These are phyloP conservation scores for Entonaema liquescens DNA, from an alignment of 495 filamentous ascomycete species.

Conservation along the genomic window DNA sequence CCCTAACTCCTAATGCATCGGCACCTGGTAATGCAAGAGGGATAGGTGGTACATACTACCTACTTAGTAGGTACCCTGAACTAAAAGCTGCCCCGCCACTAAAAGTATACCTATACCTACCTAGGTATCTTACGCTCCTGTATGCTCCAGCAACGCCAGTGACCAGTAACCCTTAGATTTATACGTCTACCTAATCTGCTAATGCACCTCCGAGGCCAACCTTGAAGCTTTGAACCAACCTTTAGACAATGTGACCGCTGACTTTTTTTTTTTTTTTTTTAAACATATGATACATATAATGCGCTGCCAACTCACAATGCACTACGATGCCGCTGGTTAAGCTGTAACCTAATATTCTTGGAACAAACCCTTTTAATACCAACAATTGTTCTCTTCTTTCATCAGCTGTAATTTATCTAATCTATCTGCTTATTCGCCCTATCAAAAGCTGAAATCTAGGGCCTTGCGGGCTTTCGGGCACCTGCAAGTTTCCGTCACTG, in stretches of 20 bases:
- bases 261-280: neutral
- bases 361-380: neutral
- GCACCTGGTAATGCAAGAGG: no score
- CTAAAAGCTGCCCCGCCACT: constrained; percentile 30
- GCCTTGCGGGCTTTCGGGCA: constrained; percentile 26
- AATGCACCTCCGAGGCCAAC: neutral
- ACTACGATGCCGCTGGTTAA: constrained; percentile 14
- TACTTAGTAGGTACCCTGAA: neutral
- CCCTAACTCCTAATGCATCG: no score
- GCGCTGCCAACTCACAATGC: constrained; percentile 29
- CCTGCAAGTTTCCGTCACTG: constrained; percentile 17
- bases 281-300: constrained; percentile 39
- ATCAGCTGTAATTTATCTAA: constrained; percentile 3
- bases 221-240: constrained; percentile 11
- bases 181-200: neutral
- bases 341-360: constrained; percentile 3
- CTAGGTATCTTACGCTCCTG: no score
- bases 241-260: constrained; percentile 31
- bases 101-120: constrained; percentile 6
- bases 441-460: neutral
- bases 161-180: neutral
- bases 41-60: no score
- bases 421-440: neutral
- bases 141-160: constrained; percentile 5
- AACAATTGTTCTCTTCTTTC: constrained; percentile 6